Conservation (phyloP, 2,329 filamentous ascomycete genomes). For the Talaromyces amestolkiae region DNA sequence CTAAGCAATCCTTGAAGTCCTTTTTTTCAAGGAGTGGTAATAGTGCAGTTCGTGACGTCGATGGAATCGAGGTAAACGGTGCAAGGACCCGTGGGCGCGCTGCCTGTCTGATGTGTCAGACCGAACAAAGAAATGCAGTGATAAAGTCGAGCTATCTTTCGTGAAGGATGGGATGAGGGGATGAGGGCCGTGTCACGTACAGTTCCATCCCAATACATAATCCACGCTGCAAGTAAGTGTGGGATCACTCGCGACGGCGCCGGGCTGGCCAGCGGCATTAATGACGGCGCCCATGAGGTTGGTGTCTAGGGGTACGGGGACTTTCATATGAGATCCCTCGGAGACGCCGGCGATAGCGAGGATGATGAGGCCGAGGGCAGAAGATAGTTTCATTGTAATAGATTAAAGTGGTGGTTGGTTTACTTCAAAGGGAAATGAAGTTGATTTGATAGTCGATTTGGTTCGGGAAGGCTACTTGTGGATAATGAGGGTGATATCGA, state of each 20-base stretch:
- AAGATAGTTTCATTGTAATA: not conserved
- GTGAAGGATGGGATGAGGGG: too few relatives aligned
- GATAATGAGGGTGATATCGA: not conserved
- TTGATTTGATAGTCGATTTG: not conserved
- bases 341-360: not conserved
- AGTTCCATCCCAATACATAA: not conserved
- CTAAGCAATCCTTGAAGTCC: too few relatives aligned
- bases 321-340: not conserved
- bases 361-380: not conserved
- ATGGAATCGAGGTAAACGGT: not conserved
- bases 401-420: not conserved
- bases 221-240: not conserved
- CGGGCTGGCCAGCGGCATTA: not conserved
- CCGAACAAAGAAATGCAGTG: not conserved
- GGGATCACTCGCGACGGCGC: not conserved
- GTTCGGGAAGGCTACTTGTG: not conserved
- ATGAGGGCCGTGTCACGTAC: not conserved
- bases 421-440: not conserved
- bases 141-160: too few relatives aligned
- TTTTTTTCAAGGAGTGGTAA: not conserved
- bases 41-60: not conserved
- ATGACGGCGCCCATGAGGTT: not conserved
- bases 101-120: not conserved
- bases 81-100: not conserved
- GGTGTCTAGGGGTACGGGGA: not conserved